Evolutionary conservation across 441 rosid species (phyloP), one percentile per base, ranked within the genome.

Genomic region (Pelargonium myrrhifolium): DNA sequence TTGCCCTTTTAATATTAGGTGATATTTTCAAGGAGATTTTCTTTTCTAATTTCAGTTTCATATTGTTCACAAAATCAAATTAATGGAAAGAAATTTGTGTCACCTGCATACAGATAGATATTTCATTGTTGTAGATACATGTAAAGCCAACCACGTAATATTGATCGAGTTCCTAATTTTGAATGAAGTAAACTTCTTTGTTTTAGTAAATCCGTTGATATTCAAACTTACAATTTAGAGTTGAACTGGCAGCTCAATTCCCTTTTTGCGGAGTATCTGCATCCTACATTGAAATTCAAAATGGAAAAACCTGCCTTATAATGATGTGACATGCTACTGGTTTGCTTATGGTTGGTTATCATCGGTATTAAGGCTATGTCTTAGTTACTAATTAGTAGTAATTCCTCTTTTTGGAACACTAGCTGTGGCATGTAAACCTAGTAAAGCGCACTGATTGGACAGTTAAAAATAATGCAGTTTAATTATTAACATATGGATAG

Each of bases 381-480:
- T 49, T 45, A 45, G 51, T 45, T 45, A 15, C 9, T 53, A 53
- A 53, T 53, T 15, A 15, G 59, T 17, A 53, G 28, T 18, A 56
- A 56, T 51, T 51, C 22, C 53, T 15, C 24, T 55, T 58, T 55
- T 51, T 37, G 28, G 17, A 39, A 21, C 45, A 39, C 40, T 39
- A 24, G 31, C 10, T 42, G 11, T 15, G 8, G 39, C 14, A 20
- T 58, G 21, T 67, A 11, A 20, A 37, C 14, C 22, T 20, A 17
- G 8, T 18, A 56, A 56, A 56, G 61, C 61, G 20, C 62, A 58
- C 62, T 53, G 59, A 53, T 53, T 53, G 24, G 22, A 20, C 11
- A 53, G 22, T 53, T 17, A n/a, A 21, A 21, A 24, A 56, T 58
- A 22, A 20, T 21, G 31, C 62, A 20, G 31, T 58, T 58, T 20